phyloP scores from a whole-genome alignment of 148 eudicot species.

The Vaccinium vitisidaea region DNA sequence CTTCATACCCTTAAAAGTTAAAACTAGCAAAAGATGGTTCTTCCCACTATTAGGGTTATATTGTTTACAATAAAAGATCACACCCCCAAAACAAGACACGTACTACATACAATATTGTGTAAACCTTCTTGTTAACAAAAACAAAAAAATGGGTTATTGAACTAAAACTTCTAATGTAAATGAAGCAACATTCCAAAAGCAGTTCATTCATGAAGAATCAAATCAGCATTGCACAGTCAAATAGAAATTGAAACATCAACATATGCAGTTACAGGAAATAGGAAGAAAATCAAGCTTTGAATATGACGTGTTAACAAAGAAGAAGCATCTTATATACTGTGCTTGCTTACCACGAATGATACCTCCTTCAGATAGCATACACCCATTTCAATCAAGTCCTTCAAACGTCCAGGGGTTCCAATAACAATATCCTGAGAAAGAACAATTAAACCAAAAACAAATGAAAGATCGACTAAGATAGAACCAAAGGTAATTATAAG shows the following conservation, averaged over 20 bases:
- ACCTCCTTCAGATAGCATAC: slow-evolving; percentile 67
- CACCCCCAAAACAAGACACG: not conserved
- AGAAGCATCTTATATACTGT: not conserved
- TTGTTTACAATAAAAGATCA: not conserved
- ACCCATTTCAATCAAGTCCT: slow-evolving; percentile 91
- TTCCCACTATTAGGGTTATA: not conserved
- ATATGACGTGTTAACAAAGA: not conserved
- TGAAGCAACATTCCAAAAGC: not conserved
- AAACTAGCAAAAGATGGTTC: not conserved
- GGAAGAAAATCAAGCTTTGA: not conserved
- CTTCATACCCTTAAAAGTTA: not conserved
- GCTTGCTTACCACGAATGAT: slow-evolving; percentile 74
- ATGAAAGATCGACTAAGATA: not conserved
- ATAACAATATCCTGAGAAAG: slow-evolving; percentile 78
- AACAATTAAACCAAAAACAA: not conserved
- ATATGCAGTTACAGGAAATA: not conserved
- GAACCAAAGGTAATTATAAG: not conserved
- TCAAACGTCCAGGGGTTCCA: slow-evolving; percentile 97
- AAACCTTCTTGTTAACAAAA: not conserved
- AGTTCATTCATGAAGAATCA: not conserved
- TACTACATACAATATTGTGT: not conserved
- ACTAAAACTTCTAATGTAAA: not conserved
- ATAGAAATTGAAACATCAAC: not conserved
- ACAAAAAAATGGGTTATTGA: not conserved
- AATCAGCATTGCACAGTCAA: not conserved